A percentile compares a stretch with the other conserved stretches of the same genome.
These are phyloP conservation scores for Penicillium sp. DNA, from an alignment of 2,329 filamentous ascomycete genomes.

Conservation along the genomic window DNA sequence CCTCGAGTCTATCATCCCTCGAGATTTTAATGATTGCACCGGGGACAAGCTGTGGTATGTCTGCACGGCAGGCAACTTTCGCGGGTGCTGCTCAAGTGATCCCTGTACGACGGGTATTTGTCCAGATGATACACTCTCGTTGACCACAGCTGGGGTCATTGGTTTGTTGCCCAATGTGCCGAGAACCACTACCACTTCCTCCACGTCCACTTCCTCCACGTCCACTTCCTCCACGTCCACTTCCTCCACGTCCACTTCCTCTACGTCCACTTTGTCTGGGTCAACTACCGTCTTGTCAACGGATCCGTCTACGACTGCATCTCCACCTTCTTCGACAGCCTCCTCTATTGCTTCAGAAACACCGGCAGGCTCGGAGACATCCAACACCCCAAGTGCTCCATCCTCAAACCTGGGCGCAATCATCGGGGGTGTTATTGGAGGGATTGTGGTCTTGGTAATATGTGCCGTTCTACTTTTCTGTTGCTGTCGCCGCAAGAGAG, in stretches of 20 bases:
- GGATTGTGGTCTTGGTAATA: constrained; percentile 14
- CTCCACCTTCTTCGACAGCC: not conserved
- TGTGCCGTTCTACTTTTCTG: constrained; percentile 14
- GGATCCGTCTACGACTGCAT: not conserved
- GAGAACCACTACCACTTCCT: constrained; percentile 6
- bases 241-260: constrained; percentile 3
- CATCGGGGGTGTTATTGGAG: constrained; percentile 28
- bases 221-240: constrained; percentile 8
- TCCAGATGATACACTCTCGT: constrained; percentile 18
- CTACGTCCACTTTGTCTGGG: constrained; percentile 3
- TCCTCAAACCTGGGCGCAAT: constrained; percentile 15
- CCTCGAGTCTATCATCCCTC: constrained; percentile 6
- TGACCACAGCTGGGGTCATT: not conserved
- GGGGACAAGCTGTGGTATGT: constrained; percentile 28
- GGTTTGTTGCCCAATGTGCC: not conserved
- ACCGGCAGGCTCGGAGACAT: not conserved
- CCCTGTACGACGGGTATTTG: constrained; percentile 34
- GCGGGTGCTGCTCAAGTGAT: constrained; percentile 36
- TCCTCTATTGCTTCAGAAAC: not conserved
- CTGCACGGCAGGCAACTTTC: constrained; percentile 26
- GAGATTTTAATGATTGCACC: constrained; percentile 19
- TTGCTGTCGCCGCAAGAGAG: constrained; percentile 21
- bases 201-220: constrained; percentile 5
- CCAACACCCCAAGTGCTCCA: not conserved
- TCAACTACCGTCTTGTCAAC: constrained; percentile 2